These are phyloP conservation scores for Parmelia sp. DNA, from an alignment of 495 filamentous ascomycete species.

Conservation along the genomic window DNA sequence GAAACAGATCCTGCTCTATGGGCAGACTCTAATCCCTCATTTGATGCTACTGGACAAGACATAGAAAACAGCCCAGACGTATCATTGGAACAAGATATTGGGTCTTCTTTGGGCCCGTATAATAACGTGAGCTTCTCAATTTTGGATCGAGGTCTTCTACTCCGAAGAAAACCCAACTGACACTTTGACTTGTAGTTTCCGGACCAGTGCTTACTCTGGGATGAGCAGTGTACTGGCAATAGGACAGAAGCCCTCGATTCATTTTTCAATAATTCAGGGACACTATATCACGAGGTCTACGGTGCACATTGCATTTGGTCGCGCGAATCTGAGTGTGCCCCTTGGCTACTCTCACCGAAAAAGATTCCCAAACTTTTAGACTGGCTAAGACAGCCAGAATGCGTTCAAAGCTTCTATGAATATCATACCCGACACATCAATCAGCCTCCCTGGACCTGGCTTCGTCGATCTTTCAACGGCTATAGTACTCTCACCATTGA, in stretches of 20 bases:
- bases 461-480: neutral
- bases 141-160: neutral
- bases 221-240: neutral
- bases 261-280: slow-evolving; percentile 10
- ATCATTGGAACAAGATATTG: neutral
- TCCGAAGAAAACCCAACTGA: neutral
- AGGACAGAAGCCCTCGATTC: neutral
- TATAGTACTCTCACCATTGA: neutral
- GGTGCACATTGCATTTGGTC: slow-evolving; percentile 11
- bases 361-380: neutral
- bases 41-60: neutral
- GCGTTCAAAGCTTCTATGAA: slow-evolving; percentile 7
- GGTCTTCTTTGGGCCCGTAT: neutral
- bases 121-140: neutral
- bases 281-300: slow-evolving; percentile 1
- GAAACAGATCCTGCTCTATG: neutral
- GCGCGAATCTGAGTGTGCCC: neutral
- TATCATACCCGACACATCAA: slow-evolving; percentile 3
- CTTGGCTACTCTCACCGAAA: neutral
- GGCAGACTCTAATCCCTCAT: neutral
- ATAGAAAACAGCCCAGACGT: neutral
- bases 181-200: neutral
- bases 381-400: slow-evolving; percentile 9
- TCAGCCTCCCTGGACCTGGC: neutral
- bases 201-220: slow-evolving; percentile 7